Percentiles rank a stretch among this genome's conserved stretches.
phyloP scores from a whole-genome alignment of 192 early-diverging fungal genomes.

The Pecoramyces ruminantium region DNA sequence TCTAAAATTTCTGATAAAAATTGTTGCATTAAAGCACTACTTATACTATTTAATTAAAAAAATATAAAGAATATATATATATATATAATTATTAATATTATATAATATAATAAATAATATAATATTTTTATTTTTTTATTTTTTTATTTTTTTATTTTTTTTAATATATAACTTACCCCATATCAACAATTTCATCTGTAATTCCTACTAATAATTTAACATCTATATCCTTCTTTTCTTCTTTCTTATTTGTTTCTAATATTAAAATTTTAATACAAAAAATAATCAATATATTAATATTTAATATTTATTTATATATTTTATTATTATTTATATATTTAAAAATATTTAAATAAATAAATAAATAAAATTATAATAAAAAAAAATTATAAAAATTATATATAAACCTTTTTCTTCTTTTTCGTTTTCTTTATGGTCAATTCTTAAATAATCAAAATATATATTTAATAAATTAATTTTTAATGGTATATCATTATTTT shows the following conservation, averaged over 20 bases:
- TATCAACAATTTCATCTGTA: constrained; percentile 62
- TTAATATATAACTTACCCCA: constrained; percentile 42
- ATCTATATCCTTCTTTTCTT: constrained; percentile 31
- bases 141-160: no score
- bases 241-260: no score
- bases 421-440: constrained; percentile 38
- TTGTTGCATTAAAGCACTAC: constrained; percentile 73
- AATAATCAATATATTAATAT: no score
- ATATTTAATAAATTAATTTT: constrained; percentile 52
- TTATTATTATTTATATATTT: no score
- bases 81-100: no score
- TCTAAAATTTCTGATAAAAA: constrained; percentile 60
- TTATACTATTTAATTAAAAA: constrained; percentile 28
- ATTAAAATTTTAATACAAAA: no score
- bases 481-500: constrained; percentile 17
- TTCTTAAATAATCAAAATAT: constrained; percentile 49
- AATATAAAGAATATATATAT: no score
- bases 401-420: constrained; percentile 15
- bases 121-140: no score
- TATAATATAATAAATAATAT: background rate
- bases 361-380: constrained; percentile 5
- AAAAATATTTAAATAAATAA: background rate
- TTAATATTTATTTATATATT: no score
- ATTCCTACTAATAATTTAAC: constrained; percentile 63
- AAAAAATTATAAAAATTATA: background rate